phyloP scores from a whole-genome alignment of 257 asterid genomes.

The Gentiana dahurica region DNA sequence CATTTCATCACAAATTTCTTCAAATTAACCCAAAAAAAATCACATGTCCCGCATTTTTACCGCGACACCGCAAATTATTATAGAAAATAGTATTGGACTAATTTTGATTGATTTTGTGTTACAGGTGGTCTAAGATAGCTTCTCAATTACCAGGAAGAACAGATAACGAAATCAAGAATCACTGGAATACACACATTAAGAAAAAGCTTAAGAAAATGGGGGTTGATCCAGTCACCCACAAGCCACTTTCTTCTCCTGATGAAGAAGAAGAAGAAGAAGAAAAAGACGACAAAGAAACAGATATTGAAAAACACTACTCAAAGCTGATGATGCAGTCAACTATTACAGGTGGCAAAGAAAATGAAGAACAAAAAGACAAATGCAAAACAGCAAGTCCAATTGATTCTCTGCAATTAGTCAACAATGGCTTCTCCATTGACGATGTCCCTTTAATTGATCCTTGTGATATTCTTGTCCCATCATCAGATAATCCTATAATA shows the following conservation, averaged over 20 bases:
- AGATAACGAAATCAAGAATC: slow-evolving; percentile 90
- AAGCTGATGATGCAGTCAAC: slow-evolving; percentile 17
- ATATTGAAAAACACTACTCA: not conserved
- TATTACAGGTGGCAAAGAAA: slow-evolving; percentile 11
- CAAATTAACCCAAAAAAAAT: no score
- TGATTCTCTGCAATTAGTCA: slow-evolving; percentile 33
- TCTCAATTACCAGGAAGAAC: slow-evolving; percentile 98
- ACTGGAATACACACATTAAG: slow-evolving; percentile 94
- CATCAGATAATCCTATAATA: slow-evolving; percentile 24
- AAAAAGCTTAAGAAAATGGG: slow-evolving; percentile 88
- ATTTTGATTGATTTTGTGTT: not conserved
- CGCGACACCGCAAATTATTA: no score
- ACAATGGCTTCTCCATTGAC: slow-evolving; percentile 54
- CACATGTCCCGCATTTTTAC: no score
- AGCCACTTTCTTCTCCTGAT: slow-evolving; percentile 37
- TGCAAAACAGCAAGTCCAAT: not conserved
- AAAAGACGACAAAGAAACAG: slow-evolving; percentile 4
- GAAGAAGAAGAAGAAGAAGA: slow-evolving; percentile 1
- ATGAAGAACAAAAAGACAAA: slow-evolving; percentile 3
- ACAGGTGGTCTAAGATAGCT: slow-evolving; percentile 92
- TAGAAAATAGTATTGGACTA: no score
- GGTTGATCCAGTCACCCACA: slow-evolving; percentile 84
- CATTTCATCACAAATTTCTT: not conserved
- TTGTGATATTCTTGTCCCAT: slow-evolving; percentile 43
- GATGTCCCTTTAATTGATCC: slow-evolving; percentile 74